Evolutionary conservation across 257 asterid genomes (phyloP).

Genomic region (Phtheirospermum japonicum): DNA sequence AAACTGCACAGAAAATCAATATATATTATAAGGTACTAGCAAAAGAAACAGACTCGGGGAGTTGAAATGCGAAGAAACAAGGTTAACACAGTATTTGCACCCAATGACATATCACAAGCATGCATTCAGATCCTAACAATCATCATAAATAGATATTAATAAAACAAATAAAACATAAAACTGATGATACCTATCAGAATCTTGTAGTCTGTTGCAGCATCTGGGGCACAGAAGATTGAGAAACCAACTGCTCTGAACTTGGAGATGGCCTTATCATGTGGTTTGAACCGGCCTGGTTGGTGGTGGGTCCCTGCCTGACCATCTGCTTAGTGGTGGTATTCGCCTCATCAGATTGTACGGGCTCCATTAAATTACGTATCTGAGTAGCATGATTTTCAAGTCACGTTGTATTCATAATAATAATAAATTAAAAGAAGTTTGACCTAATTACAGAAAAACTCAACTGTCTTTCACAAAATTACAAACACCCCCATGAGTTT

Average conservation of each 20-base stretch:
- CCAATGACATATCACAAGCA: neutral
- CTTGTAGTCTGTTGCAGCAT: slow-evolving; percentile 67
- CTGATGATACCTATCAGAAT: slow-evolving; percentile 46
- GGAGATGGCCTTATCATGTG: slow-evolving; percentile 64
- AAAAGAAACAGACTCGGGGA: neutral
- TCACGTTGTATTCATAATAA: neutral
- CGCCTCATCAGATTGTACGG: slow-evolving; percentile 52
- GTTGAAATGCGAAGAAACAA: neutral
- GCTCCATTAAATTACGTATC: slow-evolving; percentile 61
- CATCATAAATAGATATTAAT: neutral
- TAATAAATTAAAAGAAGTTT: neutral
- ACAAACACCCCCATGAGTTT: neutral
- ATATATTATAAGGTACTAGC: neutral
- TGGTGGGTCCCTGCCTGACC: slow-evolving; percentile 49
- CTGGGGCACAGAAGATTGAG: slow-evolving; percentile 61
- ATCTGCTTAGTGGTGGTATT: slow-evolving; percentile 45
- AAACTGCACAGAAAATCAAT: slow-evolving; percentile 10
- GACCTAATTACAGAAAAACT: neutral
- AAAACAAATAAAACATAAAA: neutral
- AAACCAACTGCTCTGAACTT: slow-evolving; percentile 74
- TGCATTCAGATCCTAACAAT: slow-evolving; percentile 8
- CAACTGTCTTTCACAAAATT: neutral
- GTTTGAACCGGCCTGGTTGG: slow-evolving; percentile 49
- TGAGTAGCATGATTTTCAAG: slow-evolving; percentile 26
- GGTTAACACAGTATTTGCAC: neutral